Evolutionary conservation across 345 rosid species (phyloP).

Genomic region (Heritiera littoralis): DNA sequence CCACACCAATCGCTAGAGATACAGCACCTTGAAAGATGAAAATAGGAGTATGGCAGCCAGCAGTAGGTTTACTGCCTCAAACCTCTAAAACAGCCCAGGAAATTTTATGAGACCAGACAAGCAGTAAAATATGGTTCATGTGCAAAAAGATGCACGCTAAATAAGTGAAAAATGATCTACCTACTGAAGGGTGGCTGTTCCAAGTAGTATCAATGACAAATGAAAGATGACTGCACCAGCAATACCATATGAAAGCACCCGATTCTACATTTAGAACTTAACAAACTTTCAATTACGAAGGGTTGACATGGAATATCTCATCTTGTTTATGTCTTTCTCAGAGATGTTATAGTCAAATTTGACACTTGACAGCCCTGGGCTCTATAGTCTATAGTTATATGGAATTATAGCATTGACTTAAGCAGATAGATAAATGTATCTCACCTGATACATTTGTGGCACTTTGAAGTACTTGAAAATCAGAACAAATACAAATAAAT

Average conservation of each 20-base stretch:
- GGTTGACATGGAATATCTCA: constrained; percentile 11
- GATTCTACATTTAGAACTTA: constrained; percentile 51
- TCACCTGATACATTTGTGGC: constrained; percentile 84
- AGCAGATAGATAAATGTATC: constrained; percentile 19
- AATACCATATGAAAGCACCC: constrained; percentile 86
- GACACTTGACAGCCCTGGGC: neutral
- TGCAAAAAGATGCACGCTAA: constrained; percentile 1
- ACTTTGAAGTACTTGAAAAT: constrained; percentile 94
- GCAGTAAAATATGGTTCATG: neutral
- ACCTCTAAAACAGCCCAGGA: constrained; percentile 52
- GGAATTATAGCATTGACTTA: neutral
- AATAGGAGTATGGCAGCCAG: constrained; percentile 80
- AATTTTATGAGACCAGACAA: constrained; percentile 13
- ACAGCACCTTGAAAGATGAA: constrained; percentile 81
- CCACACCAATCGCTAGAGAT: constrained; percentile 20
- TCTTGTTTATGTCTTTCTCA: neutral
- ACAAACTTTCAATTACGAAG: constrained; percentile 21
- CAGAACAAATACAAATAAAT: constrained; percentile 90
- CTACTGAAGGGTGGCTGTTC: constrained; percentile 83
- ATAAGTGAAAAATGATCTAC: constrained; percentile 37
- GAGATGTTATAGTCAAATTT: neutral
- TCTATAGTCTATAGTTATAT: neutral
- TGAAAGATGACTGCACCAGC: constrained; percentile 91
- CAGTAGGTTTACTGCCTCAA: constrained; percentile 78
- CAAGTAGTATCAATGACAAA: constrained; percentile 70